Percentiles rank a stretch among this genome's conserved stretches.
phyloP scores from a whole-genome alignment of 2,329 filamentous ascomycete genomes.

The Ophiostoma himal-ulmi region DNA sequence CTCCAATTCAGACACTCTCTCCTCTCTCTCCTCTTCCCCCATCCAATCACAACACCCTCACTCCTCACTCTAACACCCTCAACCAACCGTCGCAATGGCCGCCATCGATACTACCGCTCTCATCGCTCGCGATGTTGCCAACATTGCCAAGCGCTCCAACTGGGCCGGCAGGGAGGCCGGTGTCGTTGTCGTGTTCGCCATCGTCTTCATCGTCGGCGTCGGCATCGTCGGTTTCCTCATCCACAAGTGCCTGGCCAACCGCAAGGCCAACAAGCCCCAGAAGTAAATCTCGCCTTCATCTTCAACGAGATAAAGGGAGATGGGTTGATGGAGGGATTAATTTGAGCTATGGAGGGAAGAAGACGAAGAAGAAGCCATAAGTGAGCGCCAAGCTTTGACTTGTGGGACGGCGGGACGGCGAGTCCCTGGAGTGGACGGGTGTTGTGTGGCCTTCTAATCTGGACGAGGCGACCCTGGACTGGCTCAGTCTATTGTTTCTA shows the following conservation, averaged over 20 bases:
- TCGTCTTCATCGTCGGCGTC: conserved; percentile 50
- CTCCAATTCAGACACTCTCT: conserved; percentile 16
- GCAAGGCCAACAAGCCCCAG: conserved; percentile 29
- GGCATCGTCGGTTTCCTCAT: conserved; percentile 47
- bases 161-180: conserved; percentile 53
- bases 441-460: conserved; percentile 22
- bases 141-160: conserved; percentile 51
- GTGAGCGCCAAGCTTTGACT: neutral
- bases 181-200: conserved; percentile 57
- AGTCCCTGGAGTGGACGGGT: conserved; percentile 17
- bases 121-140: conserved; percentile 35
- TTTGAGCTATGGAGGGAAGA: neutral
- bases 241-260: conserved; percentile 32
- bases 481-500: neutral
- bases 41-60: conserved; percentile 16
- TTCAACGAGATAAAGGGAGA: neutral
- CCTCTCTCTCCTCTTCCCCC: conserved; percentile 11
- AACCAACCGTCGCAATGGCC: conserved; percentile 31
- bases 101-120: conserved; percentile 32
- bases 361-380: neutral
- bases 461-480: conserved; percentile 16
- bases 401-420: neutral
- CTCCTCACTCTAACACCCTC: conserved; percentile 4
- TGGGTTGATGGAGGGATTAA: neutral
- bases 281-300: conserved; percentile 14